Conservation (phyloP, 2,329 filamentous ascomycete genomes). For the Aspergillus sp. region DNA sequence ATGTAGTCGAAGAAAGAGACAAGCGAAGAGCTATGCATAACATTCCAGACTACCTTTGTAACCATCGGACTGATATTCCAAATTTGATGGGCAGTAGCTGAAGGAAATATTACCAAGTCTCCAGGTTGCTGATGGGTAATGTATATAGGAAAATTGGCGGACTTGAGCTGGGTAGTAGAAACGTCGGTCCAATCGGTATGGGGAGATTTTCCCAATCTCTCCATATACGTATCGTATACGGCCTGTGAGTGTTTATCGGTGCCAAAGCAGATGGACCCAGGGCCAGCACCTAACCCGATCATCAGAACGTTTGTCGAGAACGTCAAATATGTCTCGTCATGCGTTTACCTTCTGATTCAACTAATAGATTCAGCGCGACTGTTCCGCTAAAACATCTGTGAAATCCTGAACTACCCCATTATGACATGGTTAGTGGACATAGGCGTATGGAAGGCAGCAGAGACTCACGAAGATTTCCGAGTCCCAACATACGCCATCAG, state of each 20-base stretch:
- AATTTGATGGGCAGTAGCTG: slow-evolving; percentile 41
- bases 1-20: slow-evolving; percentile 38
- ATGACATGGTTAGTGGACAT: background rate
- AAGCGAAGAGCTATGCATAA: slow-evolving; percentile 38
- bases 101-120: slow-evolving; percentile 40
- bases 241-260: slow-evolving; percentile 37
- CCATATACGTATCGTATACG: slow-evolving; percentile 39
- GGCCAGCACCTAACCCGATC: slow-evolving; percentile 19
- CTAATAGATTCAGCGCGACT: slow-evolving; percentile 37
- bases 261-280: slow-evolving; percentile 36
- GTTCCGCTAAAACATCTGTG: slow-evolving; percentile 42
- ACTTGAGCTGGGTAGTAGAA: slow-evolving; percentile 29
- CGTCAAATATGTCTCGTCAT: no score
- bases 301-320: slow-evolving; percentile 4
- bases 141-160: slow-evolving; percentile 41
- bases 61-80: slow-evolving; percentile 39
- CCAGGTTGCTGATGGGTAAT: slow-evolving; percentile 36
- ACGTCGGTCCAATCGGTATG: slow-evolving; percentile 41
- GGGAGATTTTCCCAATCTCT: slow-evolving; percentile 34
- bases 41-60: slow-evolving; percentile 42
- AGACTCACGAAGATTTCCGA: slow-evolving; percentile 32
- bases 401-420: slow-evolving; percentile 33
- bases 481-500: slow-evolving; percentile 43
- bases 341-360: slow-evolving; percentile 33
- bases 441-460: background rate